These are phyloP conservation scores for Penicillium sp. DNA, from an alignment of 2,329 filamentous ascomycete genomes.

Conservation along the genomic window DNA sequence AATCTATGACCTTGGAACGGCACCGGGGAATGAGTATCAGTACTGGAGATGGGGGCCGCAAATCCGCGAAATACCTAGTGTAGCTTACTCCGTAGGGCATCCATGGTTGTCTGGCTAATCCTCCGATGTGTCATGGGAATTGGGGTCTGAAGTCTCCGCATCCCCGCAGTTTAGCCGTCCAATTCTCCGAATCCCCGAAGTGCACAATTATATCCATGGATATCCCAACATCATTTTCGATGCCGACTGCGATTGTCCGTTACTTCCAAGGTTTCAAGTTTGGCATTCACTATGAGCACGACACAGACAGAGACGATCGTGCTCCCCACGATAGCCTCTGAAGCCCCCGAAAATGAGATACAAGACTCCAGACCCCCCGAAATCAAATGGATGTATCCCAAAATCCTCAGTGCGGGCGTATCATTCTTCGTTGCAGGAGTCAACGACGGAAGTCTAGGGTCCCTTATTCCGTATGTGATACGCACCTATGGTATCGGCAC, in stretches of 20 bases:
- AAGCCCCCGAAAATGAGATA: neutral
- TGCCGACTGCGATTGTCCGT: too few relatives aligned
- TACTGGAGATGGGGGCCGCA: too few relatives aligned
- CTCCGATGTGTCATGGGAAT: neutral
- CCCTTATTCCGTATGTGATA: conserved; percentile 65
- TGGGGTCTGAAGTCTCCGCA: neutral
- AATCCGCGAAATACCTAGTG: too few relatives aligned
- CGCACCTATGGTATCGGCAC: conserved; percentile 58
- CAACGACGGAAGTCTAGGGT: conserved; percentile 66
- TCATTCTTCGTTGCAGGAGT: conserved; percentile 68
- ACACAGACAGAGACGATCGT: conserved; percentile 14
- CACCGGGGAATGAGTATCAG: too few relatives aligned
- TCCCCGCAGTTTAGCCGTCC: neutral
- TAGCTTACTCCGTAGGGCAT: too few relatives aligned
- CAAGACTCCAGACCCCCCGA: conserved; percentile 1
- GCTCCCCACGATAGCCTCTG: conserved; percentile 3
- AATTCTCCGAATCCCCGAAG: neutral
- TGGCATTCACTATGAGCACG: conserved; percentile 7
- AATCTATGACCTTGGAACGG: too few relatives aligned
- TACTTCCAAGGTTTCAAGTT: too few relatives aligned
- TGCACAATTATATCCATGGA: too few relatives aligned
- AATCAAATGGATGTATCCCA: conserved; percentile 37
- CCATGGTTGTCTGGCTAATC: neutral
- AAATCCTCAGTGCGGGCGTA: conserved; percentile 58
- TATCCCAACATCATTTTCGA: neutral